Conservation (phyloP, 371 early-diverging fungal genomes). For the Syncephalis plumigaleata region DNA sequence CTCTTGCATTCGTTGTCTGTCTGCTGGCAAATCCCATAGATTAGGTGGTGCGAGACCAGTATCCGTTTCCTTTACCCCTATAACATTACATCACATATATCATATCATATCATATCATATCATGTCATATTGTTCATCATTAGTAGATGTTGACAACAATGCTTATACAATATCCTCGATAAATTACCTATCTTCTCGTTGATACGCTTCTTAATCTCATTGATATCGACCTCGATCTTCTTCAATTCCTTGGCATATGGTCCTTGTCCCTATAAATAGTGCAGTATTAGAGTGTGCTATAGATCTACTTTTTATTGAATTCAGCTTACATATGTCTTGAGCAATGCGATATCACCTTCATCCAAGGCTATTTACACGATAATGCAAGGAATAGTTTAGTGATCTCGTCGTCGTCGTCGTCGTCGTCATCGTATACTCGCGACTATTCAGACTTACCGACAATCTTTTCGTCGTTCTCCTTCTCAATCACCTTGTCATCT, state of each 20-base stretch:
- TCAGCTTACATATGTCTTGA: conserved; percentile 82
- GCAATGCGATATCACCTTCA: conserved; percentile 90
- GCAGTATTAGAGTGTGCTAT: no score
- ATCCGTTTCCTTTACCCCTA: conserved; percentile 97
- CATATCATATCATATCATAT: neutral
- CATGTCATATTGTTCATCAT: neutral
- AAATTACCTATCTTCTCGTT: conserved; percentile 88
- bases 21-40: conserved; percentile 98
- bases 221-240: conserved; percentile 79
- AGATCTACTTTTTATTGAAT: no score
- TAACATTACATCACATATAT: neutral
- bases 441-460: conserved; percentile 38
- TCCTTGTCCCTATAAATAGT: conserved; percentile 87
- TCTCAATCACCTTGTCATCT: conserved; percentile 69
- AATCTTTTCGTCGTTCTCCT: conserved; percentile 72
- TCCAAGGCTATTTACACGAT: conserved; percentile 50
- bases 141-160: no score
- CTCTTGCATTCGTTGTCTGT: conserved; percentile 90
- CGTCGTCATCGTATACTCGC: no score
- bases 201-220: conserved; percentile 90
- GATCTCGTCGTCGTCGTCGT: no score
- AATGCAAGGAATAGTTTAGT: no score
- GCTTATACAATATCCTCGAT: no score
- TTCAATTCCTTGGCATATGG: conserved; percentile 89
- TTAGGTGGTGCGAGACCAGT: conserved; percentile 99